phyloP scores from a whole-genome alignment of 2,329 filamentous ascomycete genomes.

The Ophiostoma himal-ulmi region DNA sequence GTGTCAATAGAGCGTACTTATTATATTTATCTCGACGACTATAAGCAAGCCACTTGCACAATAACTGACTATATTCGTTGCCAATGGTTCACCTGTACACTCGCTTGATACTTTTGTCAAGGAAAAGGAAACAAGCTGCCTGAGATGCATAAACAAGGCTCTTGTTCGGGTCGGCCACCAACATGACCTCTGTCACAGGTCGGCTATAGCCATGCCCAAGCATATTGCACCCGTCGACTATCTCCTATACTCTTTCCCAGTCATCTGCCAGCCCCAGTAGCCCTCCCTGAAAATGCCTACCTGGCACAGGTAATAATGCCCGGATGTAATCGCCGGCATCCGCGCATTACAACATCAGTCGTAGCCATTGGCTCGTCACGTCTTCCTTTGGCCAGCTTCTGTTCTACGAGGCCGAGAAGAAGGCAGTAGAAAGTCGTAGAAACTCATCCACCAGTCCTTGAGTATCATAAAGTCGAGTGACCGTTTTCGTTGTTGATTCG shows the following conservation, averaged over 20 bases:
- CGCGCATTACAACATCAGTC: neutral
- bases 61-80: neutral
- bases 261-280: neutral
- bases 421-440: neutral
- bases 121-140: neutral
- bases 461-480: neutral
- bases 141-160: neutral
- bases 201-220: neutral
- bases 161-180: neutral
- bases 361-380: neutral
- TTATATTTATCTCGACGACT: neutral
- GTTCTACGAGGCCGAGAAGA: neutral
- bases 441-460: neutral
- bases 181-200: no score
- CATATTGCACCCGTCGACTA: neutral
- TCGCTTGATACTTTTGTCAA: neutral
- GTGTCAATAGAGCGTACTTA: neutral
- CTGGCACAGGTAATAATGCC: neutral
- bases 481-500: constrained; percentile 3
- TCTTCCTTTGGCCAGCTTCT: neutral
- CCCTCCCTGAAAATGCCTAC: neutral
- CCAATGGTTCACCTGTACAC: neutral
- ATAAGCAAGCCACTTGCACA: neutral
- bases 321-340: neutral
- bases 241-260: neutral